phyloP scores from a whole-genome alignment of 768 basidiomycete genomes.

The Omphalotus guepiniiformis region DNA sequence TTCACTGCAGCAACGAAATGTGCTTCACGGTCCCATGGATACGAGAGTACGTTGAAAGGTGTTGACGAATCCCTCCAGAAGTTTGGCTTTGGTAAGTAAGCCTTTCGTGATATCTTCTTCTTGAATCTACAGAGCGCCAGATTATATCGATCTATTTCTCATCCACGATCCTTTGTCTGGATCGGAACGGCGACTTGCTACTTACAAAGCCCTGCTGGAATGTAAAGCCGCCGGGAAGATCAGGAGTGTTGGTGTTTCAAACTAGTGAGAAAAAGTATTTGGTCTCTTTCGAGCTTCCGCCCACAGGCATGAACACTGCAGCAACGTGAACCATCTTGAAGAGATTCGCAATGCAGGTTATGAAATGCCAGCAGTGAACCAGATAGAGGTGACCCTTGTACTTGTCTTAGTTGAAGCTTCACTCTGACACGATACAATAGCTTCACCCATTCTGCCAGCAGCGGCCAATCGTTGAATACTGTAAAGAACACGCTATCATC shows the following conservation, averaged over 20 bases:
- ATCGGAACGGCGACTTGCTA: constrained; percentile 57
- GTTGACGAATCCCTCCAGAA: constrained; percentile 58
- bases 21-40: constrained; percentile 52
- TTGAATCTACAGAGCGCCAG: constrained; percentile 29
- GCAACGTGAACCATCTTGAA: constrained; percentile 67
- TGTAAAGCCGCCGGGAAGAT: constrained; percentile 63
- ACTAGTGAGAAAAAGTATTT: constrained; percentile 67
- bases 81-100: constrained; percentile 51
- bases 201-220: constrained; percentile 67
- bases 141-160: constrained; percentile 70
- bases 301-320: too few species aligned
- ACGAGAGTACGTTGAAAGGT: constrained; percentile 52
- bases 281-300: too few species aligned
- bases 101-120: background rate
- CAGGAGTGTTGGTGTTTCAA: constrained; percentile 74
- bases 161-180: constrained; percentile 74
- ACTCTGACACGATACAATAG: constrained; percentile 30
- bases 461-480: constrained; percentile 71
- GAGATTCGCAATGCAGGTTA: constrained; percentile 64
- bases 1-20: constrained; percentile 59
- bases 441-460: constrained; percentile 84
- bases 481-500: constrained; percentile 52
- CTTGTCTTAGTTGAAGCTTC: background rate
- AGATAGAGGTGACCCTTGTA: constrained; percentile 60
- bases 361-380: constrained; percentile 70